Evolutionary conservation across 805 yeast species (phyloP), one percentile per base, ranked within the genome.

Genomic region (Teunomyces tritomae): DNA sequence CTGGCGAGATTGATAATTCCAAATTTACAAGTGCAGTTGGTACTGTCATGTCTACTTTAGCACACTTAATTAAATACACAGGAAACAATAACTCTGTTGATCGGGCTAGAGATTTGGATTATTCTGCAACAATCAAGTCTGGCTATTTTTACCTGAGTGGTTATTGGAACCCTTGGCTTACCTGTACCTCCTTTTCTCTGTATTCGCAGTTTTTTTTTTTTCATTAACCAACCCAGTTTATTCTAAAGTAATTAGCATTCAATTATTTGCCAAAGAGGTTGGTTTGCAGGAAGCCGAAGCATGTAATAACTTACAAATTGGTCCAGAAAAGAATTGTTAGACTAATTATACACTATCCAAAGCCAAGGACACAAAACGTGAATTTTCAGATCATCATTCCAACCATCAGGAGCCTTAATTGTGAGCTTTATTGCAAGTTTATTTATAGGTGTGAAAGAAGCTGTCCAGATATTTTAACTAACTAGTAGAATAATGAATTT

Each of bases 381-480:
- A 6, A 20, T 20, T 20, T 20, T 20, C 24, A 20, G 6, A 20
- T 5, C 24, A 20, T 20, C 24, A 20, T 20, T 5, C 24, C 4
- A 20, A 3, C 24, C 5, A 20, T 6, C 24, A 20, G 24, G 24
- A 20, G 6, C 24, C 24, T 20, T 20, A 2, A 20, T 20, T 20
- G 24, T 20, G 24, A 20, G 5, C 6, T 20, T 20, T 1, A 20
- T 32, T 13, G 29, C 47, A 48, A 8, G 49, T 35, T 42, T 33
- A 54, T 1, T 56, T 63, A 39, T 63, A 43, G 54, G 57, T 39
- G 52, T 50, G 43, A 56, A 57, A 5, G 57, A 65, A 8, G 56
- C 53, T 5, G 56, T 59, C 2, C 65, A 61, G 42, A 52, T 59
- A 10, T 61, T 57, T 37, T 49, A 57, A 30, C 55, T 50, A 14